These are phyloP conservation scores for Poa pratensis DNA, from an alignment of 176 grass and related monocot genomes.

Conservation along the genomic window DNA sequence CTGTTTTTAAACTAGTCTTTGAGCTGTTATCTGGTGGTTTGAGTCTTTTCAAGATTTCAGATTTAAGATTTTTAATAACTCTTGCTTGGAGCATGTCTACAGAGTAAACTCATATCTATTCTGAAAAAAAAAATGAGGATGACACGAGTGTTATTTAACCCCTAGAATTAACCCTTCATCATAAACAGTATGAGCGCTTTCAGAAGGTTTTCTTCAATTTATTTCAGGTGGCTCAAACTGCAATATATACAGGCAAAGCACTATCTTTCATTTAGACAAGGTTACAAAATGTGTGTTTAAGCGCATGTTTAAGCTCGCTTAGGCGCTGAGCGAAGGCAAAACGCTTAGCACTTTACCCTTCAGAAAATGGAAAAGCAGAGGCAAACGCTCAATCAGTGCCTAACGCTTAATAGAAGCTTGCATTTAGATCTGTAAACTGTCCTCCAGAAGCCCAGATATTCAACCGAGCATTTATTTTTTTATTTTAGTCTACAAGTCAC, in stretches of 20 bases:
- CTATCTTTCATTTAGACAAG: neutral
- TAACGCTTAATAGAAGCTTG: too few species aligned
- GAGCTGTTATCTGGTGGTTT: neutral
- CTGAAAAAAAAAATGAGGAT: neutral
- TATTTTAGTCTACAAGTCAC: conserved; percentile 6
- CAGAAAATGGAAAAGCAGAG: too few species aligned
- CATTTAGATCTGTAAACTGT: neutral
- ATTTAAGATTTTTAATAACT: conserved; percentile 34
- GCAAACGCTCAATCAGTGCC: too few species aligned
- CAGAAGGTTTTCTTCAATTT: neutral
- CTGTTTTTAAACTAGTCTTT: neutral
- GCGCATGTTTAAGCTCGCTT: too few species aligned
- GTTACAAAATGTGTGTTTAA: too few species aligned
- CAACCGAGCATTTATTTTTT: conserved; percentile 6
- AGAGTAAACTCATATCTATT: neutral
- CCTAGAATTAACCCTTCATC: neutral
- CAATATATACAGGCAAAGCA: conserved; percentile 1
- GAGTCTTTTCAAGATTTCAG: neutral
- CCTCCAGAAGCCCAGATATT: neutral
- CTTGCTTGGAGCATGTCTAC: neutral
- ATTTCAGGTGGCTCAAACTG: neutral
- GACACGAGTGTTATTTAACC: neutral
- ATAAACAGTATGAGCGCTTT: neutral
- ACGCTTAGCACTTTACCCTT: too few species aligned
- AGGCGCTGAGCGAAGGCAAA: too few species aligned